Conservation (phyloP, 345 rosid species). For the Clarkia xantiana region DNA sequence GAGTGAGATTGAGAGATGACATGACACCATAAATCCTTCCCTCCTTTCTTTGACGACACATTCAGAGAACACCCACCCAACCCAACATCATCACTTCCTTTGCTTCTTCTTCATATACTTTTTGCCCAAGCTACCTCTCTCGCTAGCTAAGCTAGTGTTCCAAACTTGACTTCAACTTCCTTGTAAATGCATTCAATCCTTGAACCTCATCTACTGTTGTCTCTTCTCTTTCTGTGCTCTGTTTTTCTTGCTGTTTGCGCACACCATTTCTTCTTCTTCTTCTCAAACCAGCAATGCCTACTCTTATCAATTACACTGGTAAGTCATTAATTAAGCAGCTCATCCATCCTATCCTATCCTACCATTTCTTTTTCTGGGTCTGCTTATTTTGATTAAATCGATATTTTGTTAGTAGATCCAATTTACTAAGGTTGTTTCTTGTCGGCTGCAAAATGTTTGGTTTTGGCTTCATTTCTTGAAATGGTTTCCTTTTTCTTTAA, state of each 20-base stretch:
- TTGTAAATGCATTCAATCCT: constrained; percentile 10
- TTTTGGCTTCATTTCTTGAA: neutral
- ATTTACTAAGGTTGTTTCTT: neutral
- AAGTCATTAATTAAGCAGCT: neutral
- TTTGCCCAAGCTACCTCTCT: constrained; percentile 5
- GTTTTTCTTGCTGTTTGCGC: constrained; percentile 7
- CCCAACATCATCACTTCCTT: neutral
- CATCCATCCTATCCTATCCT: too few relatives aligned
- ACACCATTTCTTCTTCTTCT: constrained; percentile 8
- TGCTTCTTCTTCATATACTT: neutral
- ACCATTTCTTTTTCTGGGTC: neutral
- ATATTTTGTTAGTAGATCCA: neutral
- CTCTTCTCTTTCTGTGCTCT: neutral
- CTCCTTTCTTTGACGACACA: too few relatives aligned
- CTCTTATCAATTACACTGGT: constrained; percentile 52
- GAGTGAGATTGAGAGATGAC: neutral
- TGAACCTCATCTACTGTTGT: constrained; percentile 4
- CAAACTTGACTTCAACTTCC: neutral
- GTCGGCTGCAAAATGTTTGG: too few relatives aligned
- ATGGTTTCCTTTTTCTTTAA: neutral
- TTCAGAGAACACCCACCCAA: neutral
- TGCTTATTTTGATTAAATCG: neutral
- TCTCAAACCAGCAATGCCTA: constrained; percentile 35
- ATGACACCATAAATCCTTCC: too few relatives aligned
- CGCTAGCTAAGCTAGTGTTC: constrained; percentile 4